phyloP scores from a whole-genome alignment of 257 asterid genomes.

The Fraxinus cuspidata region DNA sequence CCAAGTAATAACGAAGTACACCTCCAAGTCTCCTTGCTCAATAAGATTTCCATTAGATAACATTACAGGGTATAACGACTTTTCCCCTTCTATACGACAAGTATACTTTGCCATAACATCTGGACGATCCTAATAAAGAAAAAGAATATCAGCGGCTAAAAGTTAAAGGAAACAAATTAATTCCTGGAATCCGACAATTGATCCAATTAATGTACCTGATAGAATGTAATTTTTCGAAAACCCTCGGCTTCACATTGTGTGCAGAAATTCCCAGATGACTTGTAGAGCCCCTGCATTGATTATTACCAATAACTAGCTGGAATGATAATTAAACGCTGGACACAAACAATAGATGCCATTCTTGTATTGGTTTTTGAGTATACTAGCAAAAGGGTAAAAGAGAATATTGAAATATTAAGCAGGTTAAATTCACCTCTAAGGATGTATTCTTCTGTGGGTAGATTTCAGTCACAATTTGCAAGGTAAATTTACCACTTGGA shows the following conservation, averaged over 20 bases:
- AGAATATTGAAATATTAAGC: neutral
- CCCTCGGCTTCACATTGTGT: constrained; percentile 99
- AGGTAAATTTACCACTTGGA: constrained; percentile 67
- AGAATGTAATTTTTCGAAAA: constrained; percentile 87
- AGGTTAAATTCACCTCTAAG: constrained; percentile 56
- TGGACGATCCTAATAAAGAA: constrained; percentile 78
- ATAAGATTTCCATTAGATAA: constrained; percentile 86
- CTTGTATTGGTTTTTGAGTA: neutral
- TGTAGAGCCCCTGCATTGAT: constrained; percentile 81
- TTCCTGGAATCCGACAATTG: constrained; percentile 3
- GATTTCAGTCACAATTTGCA: constrained; percentile 86
- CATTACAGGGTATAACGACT: constrained; percentile 82
- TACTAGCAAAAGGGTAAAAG: neutral
- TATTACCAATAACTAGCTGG: constrained; percentile 23
- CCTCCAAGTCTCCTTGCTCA: constrained; percentile 91
- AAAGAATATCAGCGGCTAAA: constrained; percentile 23
- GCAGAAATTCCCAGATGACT: constrained; percentile 90
- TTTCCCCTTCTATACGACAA: constrained; percentile 89
- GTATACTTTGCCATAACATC: constrained; percentile 95
- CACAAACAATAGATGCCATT: neutral
- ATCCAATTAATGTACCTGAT: constrained; percentile 56
- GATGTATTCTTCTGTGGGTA: constrained; percentile 90
- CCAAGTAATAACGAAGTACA: constrained; percentile 19
- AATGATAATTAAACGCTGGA: constrained; percentile 11
- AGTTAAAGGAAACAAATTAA: neutral